Evolutionary conservation across 257 asterid genomes (phyloP), one percentile per base, ranked within the genome.

Genomic region (Solanum pinnatisectum): DNA sequence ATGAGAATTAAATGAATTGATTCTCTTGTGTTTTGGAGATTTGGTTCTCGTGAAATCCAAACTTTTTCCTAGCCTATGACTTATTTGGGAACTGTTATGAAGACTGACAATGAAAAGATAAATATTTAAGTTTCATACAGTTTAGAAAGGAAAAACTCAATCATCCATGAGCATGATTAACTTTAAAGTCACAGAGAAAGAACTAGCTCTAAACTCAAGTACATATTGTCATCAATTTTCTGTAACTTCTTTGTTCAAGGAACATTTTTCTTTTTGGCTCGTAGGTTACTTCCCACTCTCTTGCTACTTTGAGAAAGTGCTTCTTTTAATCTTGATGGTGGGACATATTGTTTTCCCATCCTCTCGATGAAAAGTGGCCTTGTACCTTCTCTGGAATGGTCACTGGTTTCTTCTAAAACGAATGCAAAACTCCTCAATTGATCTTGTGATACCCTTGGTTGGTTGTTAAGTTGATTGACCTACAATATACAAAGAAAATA

Each of bases 1-100:
- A 10, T 36, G 49, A 72, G 27, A 72, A 49, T 72, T 3, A 35
- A 72, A 18, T 5, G 52, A 44, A 16, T 33, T 72, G 79, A 23
- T 44, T 44, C 52, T 7, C 5, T 52, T 42, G 11, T 81, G 22
- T 67, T 13, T 85, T 90, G 78, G 93, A 97, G 98, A 16, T 52
- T 52, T 40, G 96, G 39, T 97, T 98, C 23, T 86, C 95, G 93
- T 95, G 94, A 92, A 90, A 94, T 42, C 78, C 96, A 6, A 89
- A 49, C 59, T 14, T 49, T 49, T 46, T 14, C 6, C 18, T 46
- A 1, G 20, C 60, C 18, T 14, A 22, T 22, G 2, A 49, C 60
- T 0, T 49, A 49, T 49, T 49, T 14, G 8, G 22, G 22, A 49
- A 49, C 22, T 49, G 8, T 15, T 49, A 49, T 49, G 60, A 49